Percentiles rank a stretch among this genome's conserved stretches.
These are phyloP conservation scores for Fusarium citri DNA, from an alignment of 2,329 filamentous ascomycete genomes.

Conservation along the genomic window DNA sequence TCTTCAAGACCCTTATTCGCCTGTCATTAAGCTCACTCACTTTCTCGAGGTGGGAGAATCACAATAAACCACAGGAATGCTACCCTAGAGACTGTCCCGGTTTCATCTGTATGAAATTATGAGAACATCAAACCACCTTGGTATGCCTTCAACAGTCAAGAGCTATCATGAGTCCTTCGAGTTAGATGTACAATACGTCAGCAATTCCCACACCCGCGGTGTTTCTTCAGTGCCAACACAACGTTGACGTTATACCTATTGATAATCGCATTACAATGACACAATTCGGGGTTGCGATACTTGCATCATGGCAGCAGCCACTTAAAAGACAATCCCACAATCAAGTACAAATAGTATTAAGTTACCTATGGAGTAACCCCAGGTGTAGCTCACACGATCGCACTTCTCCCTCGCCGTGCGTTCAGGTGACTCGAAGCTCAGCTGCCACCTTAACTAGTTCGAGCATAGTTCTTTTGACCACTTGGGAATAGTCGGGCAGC, in stretches of 20 bases:
- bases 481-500: conserved; percentile 29
- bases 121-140: background rate
- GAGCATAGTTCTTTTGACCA: conserved; percentile 17
- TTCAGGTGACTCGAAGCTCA: conserved; percentile 37
- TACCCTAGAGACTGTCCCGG: conserved; percentile 19
- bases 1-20: conserved; percentile 25
- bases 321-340: conserved; percentile 10
- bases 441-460: conserved; percentile 30
- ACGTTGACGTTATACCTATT: conserved; percentile 19
- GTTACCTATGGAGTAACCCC: conserved; percentile 13
- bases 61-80: conserved; percentile 7
- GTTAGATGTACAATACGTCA: background rate
- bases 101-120: conserved; percentile 2
- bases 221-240: conserved; percentile 1
- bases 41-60: conserved; percentile 21
- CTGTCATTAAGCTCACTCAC: conserved; percentile 9
- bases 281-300: conserved; percentile 27
- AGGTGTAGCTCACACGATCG: conserved; percentile 34
- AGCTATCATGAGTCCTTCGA: background rate
- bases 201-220: background rate
- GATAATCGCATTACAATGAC: conserved; percentile 16
- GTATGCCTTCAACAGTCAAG: background rate
- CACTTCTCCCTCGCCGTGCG: conserved; percentile 16
- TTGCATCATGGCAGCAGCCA: conserved; percentile 16
- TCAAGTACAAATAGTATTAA: conserved; percentile 7